These are phyloP conservation scores for Vigna radiata DNA, from an alignment of 306 rosid genomes.

Conservation along the genomic window DNA sequence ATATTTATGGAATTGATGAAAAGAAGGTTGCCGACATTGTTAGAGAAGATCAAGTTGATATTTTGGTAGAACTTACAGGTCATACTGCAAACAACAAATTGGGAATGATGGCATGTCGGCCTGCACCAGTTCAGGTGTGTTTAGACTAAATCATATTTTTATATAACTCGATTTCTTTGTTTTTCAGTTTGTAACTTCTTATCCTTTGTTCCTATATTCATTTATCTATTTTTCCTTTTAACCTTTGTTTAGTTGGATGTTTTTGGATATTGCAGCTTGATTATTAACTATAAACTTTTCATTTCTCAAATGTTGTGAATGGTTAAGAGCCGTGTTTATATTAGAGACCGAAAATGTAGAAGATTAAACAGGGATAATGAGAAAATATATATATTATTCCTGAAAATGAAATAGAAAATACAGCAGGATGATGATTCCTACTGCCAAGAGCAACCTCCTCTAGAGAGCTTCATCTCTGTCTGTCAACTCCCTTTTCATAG, in stretches of 20 bases:
- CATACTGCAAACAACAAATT: constrained; percentile 97
- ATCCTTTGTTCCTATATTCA: neutral
- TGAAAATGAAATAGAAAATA: too few relatives aligned
- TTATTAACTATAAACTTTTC: neutral
- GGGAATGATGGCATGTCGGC: constrained; percentile 99
- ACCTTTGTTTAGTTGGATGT: neutral
- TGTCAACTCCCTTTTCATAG: too few relatives aligned
- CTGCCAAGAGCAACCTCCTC: too few relatives aligned
- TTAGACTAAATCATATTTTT: neutral
- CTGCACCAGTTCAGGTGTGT: constrained; percentile 82
- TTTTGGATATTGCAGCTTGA: neutral
- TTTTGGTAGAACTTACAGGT: constrained; percentile 96
- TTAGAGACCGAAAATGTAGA: too few relatives aligned
- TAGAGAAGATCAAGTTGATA: constrained; percentile 94
- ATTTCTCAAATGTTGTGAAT: neutral
- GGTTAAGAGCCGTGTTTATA: neutral
- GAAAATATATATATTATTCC: too few relatives aligned
- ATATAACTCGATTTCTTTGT: neutral
- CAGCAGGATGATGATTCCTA: too few relatives aligned
- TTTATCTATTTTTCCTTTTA: constrained; percentile 14
- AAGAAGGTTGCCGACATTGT: constrained; percentile 87
- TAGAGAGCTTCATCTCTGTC: too few relatives aligned
- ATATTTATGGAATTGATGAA: constrained; percentile 92
- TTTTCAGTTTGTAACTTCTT: constrained; percentile 1
- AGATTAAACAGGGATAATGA: too few relatives aligned